Base-by-base conservation (phyloP, 768 basidiomycete species). In the Russula brevipes region DNA sequence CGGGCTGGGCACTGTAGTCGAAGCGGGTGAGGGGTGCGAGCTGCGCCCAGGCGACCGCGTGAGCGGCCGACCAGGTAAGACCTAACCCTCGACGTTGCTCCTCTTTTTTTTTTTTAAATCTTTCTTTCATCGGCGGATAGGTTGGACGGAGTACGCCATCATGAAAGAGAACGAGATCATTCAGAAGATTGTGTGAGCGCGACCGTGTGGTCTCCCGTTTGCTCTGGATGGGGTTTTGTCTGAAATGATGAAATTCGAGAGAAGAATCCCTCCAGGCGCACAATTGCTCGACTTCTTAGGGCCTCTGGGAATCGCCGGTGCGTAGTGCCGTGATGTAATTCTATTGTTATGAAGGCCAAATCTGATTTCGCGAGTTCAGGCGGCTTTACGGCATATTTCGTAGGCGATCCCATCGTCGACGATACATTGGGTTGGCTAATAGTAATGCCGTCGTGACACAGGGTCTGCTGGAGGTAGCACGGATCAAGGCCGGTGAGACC, bases 311-410 rank as follows among this genome's bases (percentile, higher is more conserved):
- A 70, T 73, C 50, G 80, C 86, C 12, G 94, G 91, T 89, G 68
- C 42, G 82, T 70, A 12, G 7, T 8, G 9, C 41, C 36, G 10
- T 24, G 16, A 38, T 17, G 42, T 42, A 45, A n/a, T 6, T 11
- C 17, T 54, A 16, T 24, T 45, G 31, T 4, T 8, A 41, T 55
- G 54, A 53, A 54, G 35, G 38, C n/a, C 39, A 35, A n/a, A 4
- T 36, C 49, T 45, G 33, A 53, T 7, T 45, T 30, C 0, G 2
- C 5, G 11, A 24, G 33, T 59, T 19, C 69, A 89, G 91, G 92
- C 7, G 62, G 62, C 11, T 69, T 94, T 71, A 95, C 94, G 8
- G 94, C 95, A 9, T 97, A 94, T 73, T 93, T 95, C 66, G 94
- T 93, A 69, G 59, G 85, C 70, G 4, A 51, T 10, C 6, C 1